Percentiles rank a stretch among this genome's conserved stretches.
phyloP scores from a whole-genome alignment of 306 rosid genomes.

The Acacia melanoxylon region DNA sequence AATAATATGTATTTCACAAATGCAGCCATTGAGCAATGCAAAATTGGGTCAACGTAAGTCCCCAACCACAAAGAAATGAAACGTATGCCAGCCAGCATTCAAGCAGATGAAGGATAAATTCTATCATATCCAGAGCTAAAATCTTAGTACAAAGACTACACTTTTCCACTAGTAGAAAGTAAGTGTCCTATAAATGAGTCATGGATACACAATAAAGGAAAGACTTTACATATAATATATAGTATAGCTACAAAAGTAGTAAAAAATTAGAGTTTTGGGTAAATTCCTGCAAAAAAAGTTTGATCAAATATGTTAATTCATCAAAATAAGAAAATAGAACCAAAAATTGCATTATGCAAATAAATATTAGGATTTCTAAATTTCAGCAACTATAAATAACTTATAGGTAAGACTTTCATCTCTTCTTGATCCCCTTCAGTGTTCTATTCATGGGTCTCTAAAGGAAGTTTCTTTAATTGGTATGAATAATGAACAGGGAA shows the following conservation, averaged over 20 bases:
- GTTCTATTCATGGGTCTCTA: background rate
- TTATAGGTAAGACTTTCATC: background rate
- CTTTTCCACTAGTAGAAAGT: background rate
- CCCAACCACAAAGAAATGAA: slow-evolving; percentile 15
- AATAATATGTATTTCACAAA: slow-evolving; percentile 11
- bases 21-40: slow-evolving; percentile 19
- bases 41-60: background rate
- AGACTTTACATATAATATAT: slow-evolving; percentile 1
- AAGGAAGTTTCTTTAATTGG: background rate
- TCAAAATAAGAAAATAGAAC: background rate
- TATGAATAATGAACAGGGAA: background rate
- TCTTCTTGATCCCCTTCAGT: background rate
- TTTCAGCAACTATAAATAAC: background rate
- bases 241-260: background rate
- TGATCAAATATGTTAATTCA: background rate
- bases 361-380: background rate
- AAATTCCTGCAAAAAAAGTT: slow-evolving; percentile 11
- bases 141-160: background rate
- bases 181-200: background rate
- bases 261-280: slow-evolving; percentile 9
- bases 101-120: slow-evolving; percentile 15
- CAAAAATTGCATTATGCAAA: background rate
- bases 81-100: slow-evolving; percentile 25
- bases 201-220: slow-evolving; percentile 4
- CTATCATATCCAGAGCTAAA: slow-evolving; percentile 2